Percentiles rank a stretch among this genome's conserved stretches.
Evolutionary conservation across 345 rosid genomes (phyloP).

Genomic region (Anacardium occidentale): DNA sequence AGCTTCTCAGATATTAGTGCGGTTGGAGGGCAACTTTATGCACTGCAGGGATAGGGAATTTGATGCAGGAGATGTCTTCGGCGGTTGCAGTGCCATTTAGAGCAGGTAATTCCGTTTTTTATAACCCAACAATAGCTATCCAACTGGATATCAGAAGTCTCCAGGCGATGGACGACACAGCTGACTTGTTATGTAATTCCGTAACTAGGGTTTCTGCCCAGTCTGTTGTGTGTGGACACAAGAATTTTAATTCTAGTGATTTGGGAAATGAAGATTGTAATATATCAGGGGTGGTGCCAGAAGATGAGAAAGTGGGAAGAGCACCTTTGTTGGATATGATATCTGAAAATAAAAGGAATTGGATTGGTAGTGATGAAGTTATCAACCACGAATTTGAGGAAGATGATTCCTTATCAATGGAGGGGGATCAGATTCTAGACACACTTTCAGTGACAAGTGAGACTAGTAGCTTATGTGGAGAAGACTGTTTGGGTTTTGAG

Average conservation of each 20-base stretch:
- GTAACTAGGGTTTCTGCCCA: constrained; percentile 33
- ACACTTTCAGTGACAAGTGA: constrained; percentile 62
- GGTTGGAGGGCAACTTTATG: constrained; percentile 42
- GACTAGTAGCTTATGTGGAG: constrained; percentile 75
- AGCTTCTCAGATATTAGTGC: constrained; percentile 37
- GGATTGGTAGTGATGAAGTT: constrained; percentile 41
- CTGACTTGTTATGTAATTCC: constrained; percentile 44
- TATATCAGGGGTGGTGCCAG: constrained; percentile 21
- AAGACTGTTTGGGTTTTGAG: constrained; percentile 53
- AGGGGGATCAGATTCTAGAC: constrained; percentile 55
- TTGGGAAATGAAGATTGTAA: constrained; percentile 38
- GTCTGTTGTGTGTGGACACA: constrained; percentile 25
- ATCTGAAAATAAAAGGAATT: constrained; percentile 36
- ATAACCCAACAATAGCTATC: constrained; percentile 37
- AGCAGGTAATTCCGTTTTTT: constrained; percentile 49
- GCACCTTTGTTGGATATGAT: constrained; percentile 40
- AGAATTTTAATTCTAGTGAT: constrained; percentile 37
- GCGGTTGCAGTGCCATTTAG: constrained; percentile 51
- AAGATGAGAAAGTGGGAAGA: constrained; percentile 26
- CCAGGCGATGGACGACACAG: constrained; percentile 38
- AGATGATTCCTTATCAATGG: constrained; percentile 57
- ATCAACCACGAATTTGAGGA: constrained; percentile 43
- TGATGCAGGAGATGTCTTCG: constrained; percentile 62
- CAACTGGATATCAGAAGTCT: constrained; percentile 39
- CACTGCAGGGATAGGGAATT: constrained; percentile 44